A percentile compares a stretch with the other conserved stretches of the same genome.
phyloP scores from a whole-genome alignment of 2,329 filamentous ascomycete genomes.

The Tolypocladium album region DNA sequence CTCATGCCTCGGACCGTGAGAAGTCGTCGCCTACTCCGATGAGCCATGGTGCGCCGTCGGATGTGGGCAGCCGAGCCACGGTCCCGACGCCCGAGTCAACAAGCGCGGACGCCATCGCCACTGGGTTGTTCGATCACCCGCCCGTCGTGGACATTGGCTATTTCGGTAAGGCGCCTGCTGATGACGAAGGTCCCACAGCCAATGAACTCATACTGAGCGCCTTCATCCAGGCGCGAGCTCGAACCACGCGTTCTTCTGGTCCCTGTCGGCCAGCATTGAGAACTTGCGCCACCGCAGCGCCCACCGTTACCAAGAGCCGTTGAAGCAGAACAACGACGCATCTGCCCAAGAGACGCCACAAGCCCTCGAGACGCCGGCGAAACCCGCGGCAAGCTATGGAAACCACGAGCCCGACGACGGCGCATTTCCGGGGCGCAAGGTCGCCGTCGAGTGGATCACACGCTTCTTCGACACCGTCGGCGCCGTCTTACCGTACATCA shows the following conservation, averaged over 20 bases:
- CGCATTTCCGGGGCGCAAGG: conserved; percentile 7
- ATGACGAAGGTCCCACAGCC: background rate
- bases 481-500: conserved; percentile 14
- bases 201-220: background rate
- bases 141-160: conserved; percentile 14
- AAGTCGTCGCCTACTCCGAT: background rate
- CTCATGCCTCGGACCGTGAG: background rate
- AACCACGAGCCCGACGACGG: background rate
- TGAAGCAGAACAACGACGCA: background rate
- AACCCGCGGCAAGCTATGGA: background rate
- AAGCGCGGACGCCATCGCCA: conserved; percentile 15
- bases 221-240: conserved; percentile 14
- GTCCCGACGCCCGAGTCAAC: conserved; percentile 10
- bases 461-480: conserved; percentile 18
- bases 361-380: background rate
- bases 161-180: conserved; percentile 8
- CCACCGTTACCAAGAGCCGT: conserved; percentile 4
- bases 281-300: conserved; percentile 9
- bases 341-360: background rate
- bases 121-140: conserved; percentile 15
- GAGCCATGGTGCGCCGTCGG: background rate
- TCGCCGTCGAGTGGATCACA: conserved; percentile 10
- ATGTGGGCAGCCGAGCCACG: background rate
- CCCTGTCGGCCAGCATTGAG: conserved; percentile 13
- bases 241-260: conserved; percentile 18